A percentile compares a stretch with the other conserved stretches of the same genome.
phyloP scores from a whole-genome alignment of 805 yeast species.

The Yarrowia sp. region DNA sequence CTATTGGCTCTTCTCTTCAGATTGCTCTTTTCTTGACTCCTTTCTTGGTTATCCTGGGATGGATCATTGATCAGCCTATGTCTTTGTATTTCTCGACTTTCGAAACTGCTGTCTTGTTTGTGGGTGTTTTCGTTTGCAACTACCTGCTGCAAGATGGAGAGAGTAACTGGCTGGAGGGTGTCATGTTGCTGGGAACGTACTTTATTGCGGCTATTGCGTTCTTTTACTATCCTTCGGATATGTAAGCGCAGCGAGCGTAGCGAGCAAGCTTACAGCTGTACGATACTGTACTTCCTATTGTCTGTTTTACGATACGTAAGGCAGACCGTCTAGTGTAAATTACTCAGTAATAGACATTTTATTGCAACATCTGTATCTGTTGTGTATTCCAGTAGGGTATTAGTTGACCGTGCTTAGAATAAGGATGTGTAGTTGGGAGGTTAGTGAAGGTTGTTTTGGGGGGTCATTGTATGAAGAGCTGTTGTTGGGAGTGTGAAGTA shows the following conservation, averaged over 20 bases:
- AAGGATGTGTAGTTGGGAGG: too few species aligned
- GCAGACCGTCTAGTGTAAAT: too few species aligned
- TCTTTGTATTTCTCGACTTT: slow-evolving; percentile 85
- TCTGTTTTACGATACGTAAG: too few species aligned
- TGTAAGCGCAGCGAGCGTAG: background rate
- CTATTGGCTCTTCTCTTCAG: slow-evolving; percentile 93
- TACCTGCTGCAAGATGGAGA: slow-evolving; percentile 90
- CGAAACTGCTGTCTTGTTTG: slow-evolving; percentile 89
- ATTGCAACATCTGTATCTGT: too few species aligned
- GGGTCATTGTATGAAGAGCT: too few species aligned
- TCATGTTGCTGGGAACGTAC: slow-evolving; percentile 84
- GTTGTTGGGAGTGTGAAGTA: too few species aligned
- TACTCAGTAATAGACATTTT: too few species aligned
- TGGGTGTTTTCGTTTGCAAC: slow-evolving; percentile 83
- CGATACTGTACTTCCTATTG: too few species aligned
- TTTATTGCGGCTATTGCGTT: slow-evolving; percentile 85
- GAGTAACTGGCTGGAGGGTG: slow-evolving; percentile 96
- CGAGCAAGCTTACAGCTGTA: too few species aligned
- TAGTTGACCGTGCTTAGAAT: too few species aligned
- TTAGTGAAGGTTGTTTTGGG: too few species aligned
- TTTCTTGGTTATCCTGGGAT: slow-evolving; percentile 89
- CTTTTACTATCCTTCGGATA: slow-evolving; percentile 39
- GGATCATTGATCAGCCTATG: slow-evolving; percentile 91
- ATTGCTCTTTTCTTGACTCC: slow-evolving; percentile 95
- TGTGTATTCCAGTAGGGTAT: too few species aligned